Conservation (phyloP, 2,329 filamentous ascomycete genomes). For the Claviceps purpurea region DNA sequence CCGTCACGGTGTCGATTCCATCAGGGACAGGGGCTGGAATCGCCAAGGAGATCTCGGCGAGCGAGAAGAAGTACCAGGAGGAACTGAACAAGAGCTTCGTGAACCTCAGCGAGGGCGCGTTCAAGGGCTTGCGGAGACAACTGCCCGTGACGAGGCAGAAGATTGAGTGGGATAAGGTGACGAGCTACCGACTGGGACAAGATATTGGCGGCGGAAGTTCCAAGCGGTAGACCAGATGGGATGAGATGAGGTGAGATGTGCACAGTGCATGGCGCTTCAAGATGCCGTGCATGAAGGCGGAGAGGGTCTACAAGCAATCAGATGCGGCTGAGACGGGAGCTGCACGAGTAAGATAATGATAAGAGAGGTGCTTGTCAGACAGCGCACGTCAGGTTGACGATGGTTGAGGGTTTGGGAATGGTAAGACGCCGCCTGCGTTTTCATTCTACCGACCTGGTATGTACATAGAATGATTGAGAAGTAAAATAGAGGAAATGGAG, state of each 20-base stretch:
- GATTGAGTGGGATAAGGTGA: slow-evolving; percentile 98
- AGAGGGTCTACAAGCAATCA: background rate
- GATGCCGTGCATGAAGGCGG: too few species aligned
- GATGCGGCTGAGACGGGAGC: background rate
- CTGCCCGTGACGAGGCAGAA: slow-evolving; percentile 94
- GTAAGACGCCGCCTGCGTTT: too few species aligned
- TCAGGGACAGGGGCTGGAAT: slow-evolving; percentile 54
- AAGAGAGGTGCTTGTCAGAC: background rate
- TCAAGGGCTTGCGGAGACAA: slow-evolving; percentile 85
- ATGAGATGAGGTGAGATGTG: background rate
- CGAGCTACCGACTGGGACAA: slow-evolving; percentile 75
- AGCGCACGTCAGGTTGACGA: too few species aligned
- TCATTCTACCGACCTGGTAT: too few species aligned
- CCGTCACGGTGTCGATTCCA: slow-evolving; percentile 47
- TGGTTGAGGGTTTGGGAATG: too few species aligned
- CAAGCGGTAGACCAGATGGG: slow-evolving; percentile 26
- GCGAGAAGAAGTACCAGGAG: slow-evolving; percentile 90
- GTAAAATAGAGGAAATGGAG: too few species aligned
- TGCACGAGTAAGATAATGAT: too few species aligned
- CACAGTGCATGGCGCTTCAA: background rate
- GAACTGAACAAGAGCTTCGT: slow-evolving; percentile 87
- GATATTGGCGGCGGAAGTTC: slow-evolving; percentile 60
- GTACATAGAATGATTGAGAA: too few species aligned
- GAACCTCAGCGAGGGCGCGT: slow-evolving; percentile 80
- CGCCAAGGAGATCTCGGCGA: slow-evolving; percentile 60